Evolutionary conservation across 768 basidiomycete genomes (phyloP), one percentile per base, ranked within the genome.

Genomic region (Chalciporus sphaerocephalus): DNA sequence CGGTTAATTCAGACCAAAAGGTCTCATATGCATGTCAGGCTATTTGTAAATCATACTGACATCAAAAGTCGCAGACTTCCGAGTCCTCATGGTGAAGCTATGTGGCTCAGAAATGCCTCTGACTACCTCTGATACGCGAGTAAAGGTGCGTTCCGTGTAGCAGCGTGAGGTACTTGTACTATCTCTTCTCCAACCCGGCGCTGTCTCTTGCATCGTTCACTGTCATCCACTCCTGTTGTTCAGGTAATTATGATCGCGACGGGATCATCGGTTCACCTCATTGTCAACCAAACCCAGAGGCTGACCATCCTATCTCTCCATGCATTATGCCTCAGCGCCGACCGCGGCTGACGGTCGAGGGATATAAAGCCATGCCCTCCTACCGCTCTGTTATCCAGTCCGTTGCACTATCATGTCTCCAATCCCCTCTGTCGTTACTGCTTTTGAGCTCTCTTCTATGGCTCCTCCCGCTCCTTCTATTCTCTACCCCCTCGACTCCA

Each of bases 401-500:
- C 41, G 30, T 47, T 23, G 38, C 48, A 37, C 22, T 0, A 40
- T 47, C 45, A 57, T 59, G 58, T 51, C 54, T 36, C 51, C 57
- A 2, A 44, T 59, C 3, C 47, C 51, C 0, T 38, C 50, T 52
- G 40, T 50, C 46, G 30, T 28, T 47, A 39, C 49, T 47, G 41
- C 35, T n/a, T 43, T 41, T 15, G 15, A 38, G 12, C 17, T 38
- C 22, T 42, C 48, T 11, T 1, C 44, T 2, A 4, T 30, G 16
- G 16, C 44, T 37, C 1, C 44, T 2, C 4, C 33, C 18, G 16
- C 44, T 37, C 41, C 51, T 42, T 56, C 46, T 7, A 23, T 17
- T 21, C 25, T 27, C 25, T 27, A 37, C 6, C 42, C 18, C 21
- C 35, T 34, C 5, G 42, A 18, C 15, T 21, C 41, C 1, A 6